Base-by-base conservation (phyloP, 2,329 filamentous ascomycete species). In the Endocalyx cinctus region DNA sequence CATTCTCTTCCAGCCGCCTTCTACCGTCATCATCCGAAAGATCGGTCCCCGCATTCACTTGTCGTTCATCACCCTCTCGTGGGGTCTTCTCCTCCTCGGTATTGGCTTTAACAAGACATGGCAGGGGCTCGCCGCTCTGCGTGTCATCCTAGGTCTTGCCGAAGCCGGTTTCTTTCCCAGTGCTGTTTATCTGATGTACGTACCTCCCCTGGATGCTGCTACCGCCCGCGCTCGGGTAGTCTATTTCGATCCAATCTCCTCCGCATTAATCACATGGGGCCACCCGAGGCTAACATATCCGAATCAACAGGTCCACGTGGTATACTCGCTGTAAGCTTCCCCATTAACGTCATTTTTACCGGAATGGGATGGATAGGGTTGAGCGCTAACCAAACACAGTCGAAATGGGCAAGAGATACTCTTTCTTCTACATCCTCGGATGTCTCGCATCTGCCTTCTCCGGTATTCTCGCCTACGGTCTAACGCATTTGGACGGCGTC, bases 261-360 rank as follows among this genome's bases (percentile, higher is more conserved):
- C n/a, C n/a, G 22, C 22, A 25, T 25, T n/a, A n/a, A 25, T 10
- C 22, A 25, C n/a, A 25, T n/a, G n/a, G n/a, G n/a, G n/a, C n/a
- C n/a, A n/a, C n/a, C n/a, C n/a, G n/a, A n/a, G n/a, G n/a, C n/a
- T n/a, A n/a, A n/a, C n/a, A n/a, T n/a, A n/a, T n/a, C n/a, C n/a
- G n/a, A n/a, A n/a, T n/a, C n/a, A n/a, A n/a, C 17, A 53, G 50
- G 25, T 54, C 75, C 39, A 84, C 79, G 22, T 87, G 81, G 81
- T 85, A 84, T 50, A 80, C 78, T 0, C 62, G 78, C 56, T 81
- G 73, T 76, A 57, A 66, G 69, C 25, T 10, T 55, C n/a, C 2
- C n/a, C 10, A 25, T n/a, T 25, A 25, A 25, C 22, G n/a, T 25
- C 22, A 10, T 25, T 10, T n/a, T 25, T 25, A 25, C 22, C 22